Base-by-base conservation (phyloP, 1,284 basidiomycete species). In the Pholiota adiposa region DNA sequence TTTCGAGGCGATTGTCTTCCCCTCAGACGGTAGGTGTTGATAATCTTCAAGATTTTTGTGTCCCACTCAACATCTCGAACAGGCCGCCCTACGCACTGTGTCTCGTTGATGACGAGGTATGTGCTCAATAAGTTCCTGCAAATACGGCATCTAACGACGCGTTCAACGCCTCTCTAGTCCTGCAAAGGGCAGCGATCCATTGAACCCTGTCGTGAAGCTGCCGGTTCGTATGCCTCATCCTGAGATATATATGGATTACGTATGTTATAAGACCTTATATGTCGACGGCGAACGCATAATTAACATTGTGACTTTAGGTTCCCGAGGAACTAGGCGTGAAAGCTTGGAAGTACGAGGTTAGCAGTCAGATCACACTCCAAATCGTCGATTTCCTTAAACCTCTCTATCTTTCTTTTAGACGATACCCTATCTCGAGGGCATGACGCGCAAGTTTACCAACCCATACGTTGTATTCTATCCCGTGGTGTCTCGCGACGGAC, bases 381-480 rank as follows among this genome's bases (percentile, higher is more conserved):
- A 46, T n/a, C 43, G 38, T 60, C 33, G 11, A 31, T 48, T 57
- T 51, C 19, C 40, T 40, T 9, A 19, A 21, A 38, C 25, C 58
- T 43, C n/a, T n/a, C n/a, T n/a, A n/a, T 44, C 33, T 52, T n/a
- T 34, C 21, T 31, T 21, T 27, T 68, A 92, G 90, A 77, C 88
- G 58, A 79, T 92, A 49, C 88, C 92, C 64, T 83, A 86, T 14
- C 81, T 92, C 25, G 88, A 92, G 62, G 85, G 87, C 65, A 92
- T 92, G 89, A 88, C 83, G 66, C 83, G 82, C 63, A 89, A 86
- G 60, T 91, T 93, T 70, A 75, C 83, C 16, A 83, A 87, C 61
- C 90, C 90, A 14, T 93, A 92, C 74, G 85, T 92, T 64, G 79
- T 92, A 50, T 93, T 91, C 71, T 92, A 90, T 66, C 90, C 90